Conservation (phyloP, 345 rosid species). For the Gossypium ekmanianum region DNA sequence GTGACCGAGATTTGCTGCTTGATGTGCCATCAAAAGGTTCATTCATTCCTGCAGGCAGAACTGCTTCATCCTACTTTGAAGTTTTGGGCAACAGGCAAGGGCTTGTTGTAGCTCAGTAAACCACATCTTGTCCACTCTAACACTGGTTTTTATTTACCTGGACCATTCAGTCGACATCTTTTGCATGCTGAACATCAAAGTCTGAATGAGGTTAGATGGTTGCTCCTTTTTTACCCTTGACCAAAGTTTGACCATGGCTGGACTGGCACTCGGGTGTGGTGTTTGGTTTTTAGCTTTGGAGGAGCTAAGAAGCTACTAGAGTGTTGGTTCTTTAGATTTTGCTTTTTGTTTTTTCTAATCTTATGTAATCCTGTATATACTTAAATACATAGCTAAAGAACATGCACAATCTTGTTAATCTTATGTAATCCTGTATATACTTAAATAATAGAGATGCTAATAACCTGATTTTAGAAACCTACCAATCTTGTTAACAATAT, state of each 20-base stretch:
- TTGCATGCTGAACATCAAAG: slow-evolving; percentile 27
- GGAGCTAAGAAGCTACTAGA: no score
- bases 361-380: no score
- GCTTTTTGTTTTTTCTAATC: slow-evolving; percentile 24
- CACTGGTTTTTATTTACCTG: slow-evolving; percentile 16
- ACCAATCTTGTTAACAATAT: no score
- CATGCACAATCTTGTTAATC: neutral
- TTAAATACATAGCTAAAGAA: no score
- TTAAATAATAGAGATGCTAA: no score
- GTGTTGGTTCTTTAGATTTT: no score
- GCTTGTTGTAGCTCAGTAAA: slow-evolving; percentile 58
- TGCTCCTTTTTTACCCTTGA: slow-evolving; percentile 28
- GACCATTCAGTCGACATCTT: slow-evolving; percentile 16
- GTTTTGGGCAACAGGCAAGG: slow-evolving; percentile 55
- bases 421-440: no score
- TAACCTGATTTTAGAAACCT: no score
- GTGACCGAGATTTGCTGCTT: slow-evolving; percentile 77
- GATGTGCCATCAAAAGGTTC: slow-evolving; percentile 67
- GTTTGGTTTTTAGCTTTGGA: neutral
- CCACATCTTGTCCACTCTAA: slow-evolving; percentile 38
- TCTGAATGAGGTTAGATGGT: slow-evolving; percentile 49
- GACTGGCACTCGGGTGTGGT: slow-evolving; percentile 18
- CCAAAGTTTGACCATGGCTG: neutral
- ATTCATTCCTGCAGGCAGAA: slow-evolving; percentile 86
- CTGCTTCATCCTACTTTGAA: slow-evolving; percentile 52